These are phyloP conservation scores for Candida sojae DNA, from an alignment of 1,139 yeast genomes.

Conservation along the genomic window DNA sequence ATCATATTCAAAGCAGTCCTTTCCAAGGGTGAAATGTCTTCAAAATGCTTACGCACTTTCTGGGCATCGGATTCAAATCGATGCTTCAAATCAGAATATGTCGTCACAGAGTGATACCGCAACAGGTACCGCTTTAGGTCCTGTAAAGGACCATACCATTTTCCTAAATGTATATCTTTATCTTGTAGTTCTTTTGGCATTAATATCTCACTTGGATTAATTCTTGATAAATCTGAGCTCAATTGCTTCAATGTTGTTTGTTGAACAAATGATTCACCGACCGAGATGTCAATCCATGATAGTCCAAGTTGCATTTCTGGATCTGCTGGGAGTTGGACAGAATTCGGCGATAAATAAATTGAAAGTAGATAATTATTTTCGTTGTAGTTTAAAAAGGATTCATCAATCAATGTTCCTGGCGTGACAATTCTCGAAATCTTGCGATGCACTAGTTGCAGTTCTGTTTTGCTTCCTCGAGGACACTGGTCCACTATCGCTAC, in stretches of 20 bases:
- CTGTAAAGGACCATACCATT: slow-evolving; percentile 60
- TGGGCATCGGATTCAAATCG: slow-evolving; percentile 48
- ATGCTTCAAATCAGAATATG: slow-evolving; percentile 31
- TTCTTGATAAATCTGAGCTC: slow-evolving; percentile 61
- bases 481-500: slow-evolving; percentile 85
- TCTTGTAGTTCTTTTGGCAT: slow-evolving; percentile 33
- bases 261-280: slow-evolving; percentile 76
- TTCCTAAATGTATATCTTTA: slow-evolving; percentile 39
- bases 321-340: slow-evolving; percentile 44
- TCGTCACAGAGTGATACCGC: slow-evolving; percentile 46
- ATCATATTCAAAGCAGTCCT: slow-evolving; percentile 49
- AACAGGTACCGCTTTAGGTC: slow-evolving; percentile 64
- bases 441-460: slow-evolving; percentile 52
- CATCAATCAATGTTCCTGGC: slow-evolving; percentile 92
- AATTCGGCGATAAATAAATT: slow-evolving; percentile 56
- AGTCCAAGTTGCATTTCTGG: slow-evolving; percentile 61
- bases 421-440: slow-evolving; percentile 80
- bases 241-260: slow-evolving; percentile 58
- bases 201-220: slow-evolving; percentile 68
- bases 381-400: slow-evolving; percentile 72
- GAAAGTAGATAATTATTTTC: slow-evolving; percentile 72
- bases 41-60: slow-evolving; percentile 57
- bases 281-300: slow-evolving; percentile 87
- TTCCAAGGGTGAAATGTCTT: slow-evolving; percentile 48
- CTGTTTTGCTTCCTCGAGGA: slow-evolving; percentile 22